Conservation (phyloP, 768 basidiomycete species). For the Lactarius evosmus region DNA sequence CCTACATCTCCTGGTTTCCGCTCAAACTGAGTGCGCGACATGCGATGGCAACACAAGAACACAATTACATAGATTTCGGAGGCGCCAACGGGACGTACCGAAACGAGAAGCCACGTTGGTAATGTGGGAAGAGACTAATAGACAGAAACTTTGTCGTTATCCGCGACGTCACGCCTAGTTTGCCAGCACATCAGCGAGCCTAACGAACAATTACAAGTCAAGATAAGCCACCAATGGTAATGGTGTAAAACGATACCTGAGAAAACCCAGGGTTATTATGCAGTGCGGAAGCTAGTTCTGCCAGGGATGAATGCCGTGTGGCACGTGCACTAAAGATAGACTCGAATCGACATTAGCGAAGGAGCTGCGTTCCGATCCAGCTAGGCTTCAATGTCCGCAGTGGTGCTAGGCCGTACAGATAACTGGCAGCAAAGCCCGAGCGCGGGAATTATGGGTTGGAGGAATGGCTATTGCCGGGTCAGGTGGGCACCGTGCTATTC, state of each 20-base stretch:
- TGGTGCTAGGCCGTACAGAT: background rate
- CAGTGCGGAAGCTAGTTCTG: background rate
- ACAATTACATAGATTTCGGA: too few species aligned
- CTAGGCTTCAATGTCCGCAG: conserved; percentile 1
- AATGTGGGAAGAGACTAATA: background rate
- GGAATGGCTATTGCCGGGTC: background rate
- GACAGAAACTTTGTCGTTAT: background rate
- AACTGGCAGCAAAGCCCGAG: background rate
- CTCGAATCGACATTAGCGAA: background rate
- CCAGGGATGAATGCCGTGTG: background rate
- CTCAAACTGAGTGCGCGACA: background rate
- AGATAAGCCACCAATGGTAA: background rate
- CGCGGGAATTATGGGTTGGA: background rate
- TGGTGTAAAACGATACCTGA: background rate
- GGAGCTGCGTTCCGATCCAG: background rate
- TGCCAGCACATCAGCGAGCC: conserved; percentile 1
- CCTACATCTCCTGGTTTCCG: background rate
- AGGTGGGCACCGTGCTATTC: background rate
- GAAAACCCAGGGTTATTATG: background rate
- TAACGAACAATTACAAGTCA: background rate
- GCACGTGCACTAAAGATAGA: background rate
- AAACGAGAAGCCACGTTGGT: conserved; percentile 2
- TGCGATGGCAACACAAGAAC: background rate
- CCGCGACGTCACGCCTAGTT: background rate
- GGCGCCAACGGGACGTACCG: conserved; percentile 1